These are phyloP conservation scores for Aurinia saxatilis DNA, from an alignment of 345 rosid genomes.

Conservation along the genomic window DNA sequence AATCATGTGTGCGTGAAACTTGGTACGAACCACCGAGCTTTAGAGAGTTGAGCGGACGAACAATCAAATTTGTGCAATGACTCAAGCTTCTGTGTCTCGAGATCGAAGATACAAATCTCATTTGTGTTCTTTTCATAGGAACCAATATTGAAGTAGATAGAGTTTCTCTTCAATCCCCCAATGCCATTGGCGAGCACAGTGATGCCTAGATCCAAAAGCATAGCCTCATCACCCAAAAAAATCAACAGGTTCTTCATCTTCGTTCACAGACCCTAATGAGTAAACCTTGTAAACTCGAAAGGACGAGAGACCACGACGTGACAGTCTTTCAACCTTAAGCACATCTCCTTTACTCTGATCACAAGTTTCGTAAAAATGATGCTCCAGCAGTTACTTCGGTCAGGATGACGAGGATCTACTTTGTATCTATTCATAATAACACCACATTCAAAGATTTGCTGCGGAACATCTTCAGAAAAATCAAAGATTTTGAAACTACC, in stretches of 20 bases:
- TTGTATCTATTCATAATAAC: neutral
- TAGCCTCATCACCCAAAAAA: neutral
- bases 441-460: neutral
- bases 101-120: neutral
- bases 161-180: too few relatives aligned
- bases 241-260: neutral
- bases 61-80: neutral
- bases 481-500: neutral
- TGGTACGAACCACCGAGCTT: neutral
- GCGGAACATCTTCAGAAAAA: neutral
- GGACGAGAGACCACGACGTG: neutral
- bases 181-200: too few relatives aligned
- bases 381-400: too few relatives aligned
- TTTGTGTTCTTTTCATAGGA: neutral
- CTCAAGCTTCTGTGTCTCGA: neutral
- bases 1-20: neutral
- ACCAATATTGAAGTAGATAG: neutral
- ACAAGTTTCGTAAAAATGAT: neutral
- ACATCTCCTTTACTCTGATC: neutral
- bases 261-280: neutral
- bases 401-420: too few relatives aligned
- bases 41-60: neutral
- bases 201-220: neutral
- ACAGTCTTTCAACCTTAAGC: neutral
- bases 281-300: neutral